Evolutionary conservation across 1,284 basidiomycete genomes (phyloP), one percentile per base, ranked within the genome.

Genomic region (Trichosporon faecale): DNA sequence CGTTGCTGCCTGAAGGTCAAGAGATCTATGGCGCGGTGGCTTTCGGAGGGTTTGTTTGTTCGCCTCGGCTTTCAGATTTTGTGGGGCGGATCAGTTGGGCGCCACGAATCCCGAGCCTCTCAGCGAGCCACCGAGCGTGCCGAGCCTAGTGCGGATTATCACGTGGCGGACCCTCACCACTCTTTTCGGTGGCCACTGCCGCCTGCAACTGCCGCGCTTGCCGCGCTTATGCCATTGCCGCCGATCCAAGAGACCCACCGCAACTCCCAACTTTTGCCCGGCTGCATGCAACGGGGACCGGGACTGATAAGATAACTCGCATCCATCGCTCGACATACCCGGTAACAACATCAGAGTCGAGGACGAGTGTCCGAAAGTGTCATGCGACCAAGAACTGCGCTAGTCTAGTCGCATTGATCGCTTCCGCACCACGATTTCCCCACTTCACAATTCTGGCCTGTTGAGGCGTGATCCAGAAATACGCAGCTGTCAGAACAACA

Each of bases 121-220:
- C 31, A n/a, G n/a, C n/a, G n/a, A n/a, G n/a, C n/a, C n/a, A n/a
- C n/a, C n/a, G n/a, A n/a, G 40, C 16, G 40, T 44, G 40, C 44
- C 44, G 16, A 5, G 49, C 11, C 49, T 52, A 52, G 49, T 52
- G 49, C 49, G 49, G 49, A 52, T 52, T 52, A 52, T 52, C 49
- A 52, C 49, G 49, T 52, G 49, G 49, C 49, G 18, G 18, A 7
- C 21, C n/a, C 7, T 6, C 49, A 52, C 49, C 11, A 2, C 49
- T 21, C n/a, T 4, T 4, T 8, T 3, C 11, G 9, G 3, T 33
- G 4, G 3, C 49, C 21, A 52, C 18, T 18, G 21, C 49, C 18
- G 49, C 49, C n/a, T 23, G 49, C 49, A 52, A 52, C 49, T 52
- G 49, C 49, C 49, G 49, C 49, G 49, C 49, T 52, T 52, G n/a